phyloP scores from a whole-genome alignment of 805 yeast genomes.

The Starmera quercuum region DNA sequence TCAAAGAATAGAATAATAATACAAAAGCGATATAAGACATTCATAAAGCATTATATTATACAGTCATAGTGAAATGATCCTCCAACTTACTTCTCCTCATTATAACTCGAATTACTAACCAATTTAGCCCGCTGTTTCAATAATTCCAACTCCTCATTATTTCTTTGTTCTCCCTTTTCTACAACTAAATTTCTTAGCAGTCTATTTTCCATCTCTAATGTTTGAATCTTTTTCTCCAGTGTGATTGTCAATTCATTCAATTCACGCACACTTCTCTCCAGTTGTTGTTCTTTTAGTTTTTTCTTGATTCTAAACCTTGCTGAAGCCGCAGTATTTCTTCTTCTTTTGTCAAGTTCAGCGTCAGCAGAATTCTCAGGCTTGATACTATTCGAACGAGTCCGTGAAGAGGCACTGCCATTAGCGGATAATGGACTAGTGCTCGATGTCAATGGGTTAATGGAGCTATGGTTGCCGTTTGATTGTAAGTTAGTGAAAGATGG shows the following conservation, averaged over 20 bases:
- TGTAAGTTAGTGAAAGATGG: no score
- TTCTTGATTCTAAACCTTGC: constrained; percentile 90
- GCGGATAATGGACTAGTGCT: not conserved
- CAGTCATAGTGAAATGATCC: no score
- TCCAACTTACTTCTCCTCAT: no score
- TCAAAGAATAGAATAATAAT: no score
- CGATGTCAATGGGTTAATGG: not conserved
- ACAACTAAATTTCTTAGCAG: constrained; percentile 76
- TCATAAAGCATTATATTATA: no score
- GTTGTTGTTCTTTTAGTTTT: constrained; percentile 85
- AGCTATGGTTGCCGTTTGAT: not conserved
- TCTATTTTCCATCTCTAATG: constrained; percentile 89
- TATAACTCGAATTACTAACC: no score
- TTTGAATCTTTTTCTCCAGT: constrained; percentile 69
- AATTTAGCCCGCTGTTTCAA: constrained; percentile 38
- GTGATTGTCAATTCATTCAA: constrained; percentile 58
- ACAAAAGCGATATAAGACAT: no score
- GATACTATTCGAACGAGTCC: constrained; percentile 1
- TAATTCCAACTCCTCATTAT: constrained; percentile 43
- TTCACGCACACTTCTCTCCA: constrained; percentile 71
- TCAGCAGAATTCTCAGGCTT: constrained; percentile 16
- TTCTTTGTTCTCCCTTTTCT: constrained; percentile 59
- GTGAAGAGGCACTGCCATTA: not conserved
- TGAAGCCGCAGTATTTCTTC: constrained; percentile 88
- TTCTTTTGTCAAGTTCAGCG: constrained; percentile 63